phyloP scores from a whole-genome alignment of 176 grass and related monocot genomes.

The Triticum urartu region DNA sequence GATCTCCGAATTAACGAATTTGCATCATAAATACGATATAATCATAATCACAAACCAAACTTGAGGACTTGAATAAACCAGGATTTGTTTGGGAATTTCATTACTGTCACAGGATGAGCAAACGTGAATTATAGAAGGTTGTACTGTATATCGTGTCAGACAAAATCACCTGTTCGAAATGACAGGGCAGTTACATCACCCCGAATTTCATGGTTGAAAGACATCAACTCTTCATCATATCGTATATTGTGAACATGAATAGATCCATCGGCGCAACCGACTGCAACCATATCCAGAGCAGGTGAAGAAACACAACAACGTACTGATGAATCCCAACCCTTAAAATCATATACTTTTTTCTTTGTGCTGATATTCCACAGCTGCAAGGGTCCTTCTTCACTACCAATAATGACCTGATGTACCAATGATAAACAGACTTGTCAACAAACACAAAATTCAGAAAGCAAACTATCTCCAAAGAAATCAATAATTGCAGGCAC shows the following conservation, averaged over 20 bases:
- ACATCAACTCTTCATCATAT: constrained; percentile 76
- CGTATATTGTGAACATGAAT: constrained; percentile 92
- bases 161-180: constrained; percentile 82
- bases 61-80: constrained; percentile 1
- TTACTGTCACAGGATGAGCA: background rate
- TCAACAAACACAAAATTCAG: constrained; percentile 2
- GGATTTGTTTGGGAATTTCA: background rate
- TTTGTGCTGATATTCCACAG: constrained; percentile 92
- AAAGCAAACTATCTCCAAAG: constrained; percentile 7
- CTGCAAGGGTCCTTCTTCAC: constrained; percentile 81
- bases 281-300: constrained; percentile 84
- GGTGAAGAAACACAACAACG: constrained; percentile 81
- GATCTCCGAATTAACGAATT: background rate
- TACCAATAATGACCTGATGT: constrained; percentile 79
- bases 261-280: constrained; percentile 82
- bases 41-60: background rate
- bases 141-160: background rate
- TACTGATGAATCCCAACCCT: constrained; percentile 80
- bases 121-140: background rate
- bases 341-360: constrained; percentile 83
- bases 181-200: constrained; percentile 92
- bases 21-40: background rate
- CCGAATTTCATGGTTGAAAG: constrained; percentile 86
- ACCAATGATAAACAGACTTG: constrained; percentile 10
- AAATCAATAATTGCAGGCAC: constrained; percentile 37